Percentiles rank a stretch among this genome's conserved stretches.
These are phyloP conservation scores for Farysia itapuensis DNA, from an alignment of 1,284 basidiomycete genomes.

Conservation along the genomic window DNA sequence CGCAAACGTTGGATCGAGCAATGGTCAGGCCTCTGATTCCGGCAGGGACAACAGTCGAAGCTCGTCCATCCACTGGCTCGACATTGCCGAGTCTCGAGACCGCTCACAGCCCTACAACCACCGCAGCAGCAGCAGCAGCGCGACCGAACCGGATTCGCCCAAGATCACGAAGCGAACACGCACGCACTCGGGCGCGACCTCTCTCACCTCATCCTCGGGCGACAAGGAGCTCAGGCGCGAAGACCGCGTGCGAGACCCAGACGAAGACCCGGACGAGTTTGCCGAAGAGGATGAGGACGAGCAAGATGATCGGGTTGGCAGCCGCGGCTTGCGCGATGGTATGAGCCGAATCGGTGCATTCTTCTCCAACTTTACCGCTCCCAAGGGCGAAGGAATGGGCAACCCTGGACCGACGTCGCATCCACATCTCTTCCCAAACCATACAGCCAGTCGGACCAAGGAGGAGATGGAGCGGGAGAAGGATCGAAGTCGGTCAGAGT, in stretches of 20 bases:
- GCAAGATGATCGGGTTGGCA: slow-evolving; percentile 3
- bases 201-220: not conserved
- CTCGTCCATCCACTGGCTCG: slow-evolving; percentile 39
- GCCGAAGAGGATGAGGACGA: slow-evolving; percentile 9
- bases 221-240: slow-evolving; percentile 18
- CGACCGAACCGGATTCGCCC: slow-evolving; percentile 2
- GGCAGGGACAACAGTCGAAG: slow-evolving; percentile 2
- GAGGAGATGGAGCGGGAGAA: too few species aligned
- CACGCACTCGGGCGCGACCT: not conserved
- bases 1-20: slow-evolving; percentile 4
- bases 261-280: slow-evolving; percentile 4
- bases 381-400: slow-evolving; percentile 40
- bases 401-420: slow-evolving; percentile 35
- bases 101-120: slow-evolving; percentile 7
- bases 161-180: not conserved
- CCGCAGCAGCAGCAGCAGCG: not conserved
- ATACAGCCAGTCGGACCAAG: not conserved
- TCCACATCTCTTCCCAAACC: slow-evolving; percentile 26
- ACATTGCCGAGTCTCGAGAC: slow-evolving; percentile 36
- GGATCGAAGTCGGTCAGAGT: too few species aligned
- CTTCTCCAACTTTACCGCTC: slow-evolving; percentile 32
- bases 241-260: slow-evolving; percentile 6
- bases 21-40: slow-evolving; percentile 1
- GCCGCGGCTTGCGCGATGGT: slow-evolving; percentile 17
- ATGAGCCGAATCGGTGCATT: slow-evolving; percentile 31